phyloP scores from a whole-genome alignment of 2,329 filamentous ascomycete species.

The Sporothrix schenckii region DNA sequence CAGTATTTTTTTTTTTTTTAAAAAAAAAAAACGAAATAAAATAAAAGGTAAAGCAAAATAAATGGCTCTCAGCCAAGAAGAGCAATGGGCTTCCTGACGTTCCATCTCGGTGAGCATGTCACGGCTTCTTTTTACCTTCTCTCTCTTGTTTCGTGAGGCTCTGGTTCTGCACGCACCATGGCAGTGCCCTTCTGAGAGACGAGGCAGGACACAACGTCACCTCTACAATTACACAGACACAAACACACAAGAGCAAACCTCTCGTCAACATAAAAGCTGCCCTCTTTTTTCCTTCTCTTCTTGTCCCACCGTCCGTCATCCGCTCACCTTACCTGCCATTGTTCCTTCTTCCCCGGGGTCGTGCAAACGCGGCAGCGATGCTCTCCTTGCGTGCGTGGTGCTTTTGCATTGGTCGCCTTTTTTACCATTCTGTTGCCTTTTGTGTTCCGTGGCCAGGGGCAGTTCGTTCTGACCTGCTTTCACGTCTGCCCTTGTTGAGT shows the following conservation, averaged over 20 bases:
- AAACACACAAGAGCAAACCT: not conserved
- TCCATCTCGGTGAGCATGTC: too few species aligned
- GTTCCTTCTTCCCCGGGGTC: not conserved
- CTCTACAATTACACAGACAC: conserved; percentile 23
- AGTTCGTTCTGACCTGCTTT: not conserved
- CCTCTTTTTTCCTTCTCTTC: not conserved
- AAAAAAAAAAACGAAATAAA: not conserved
- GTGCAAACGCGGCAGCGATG: conserved; percentile 6
- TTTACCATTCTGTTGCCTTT: not conserved
- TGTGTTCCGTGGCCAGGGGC: not conserved
- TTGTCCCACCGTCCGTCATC: not conserved
- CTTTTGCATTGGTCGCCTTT: conserved; percentile 18
- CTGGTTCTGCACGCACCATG: not conserved
- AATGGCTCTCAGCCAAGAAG: too few species aligned
- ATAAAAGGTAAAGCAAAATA: not conserved
- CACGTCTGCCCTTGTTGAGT: not conserved
- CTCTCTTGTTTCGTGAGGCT: not conserved
- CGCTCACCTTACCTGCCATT: not conserved
- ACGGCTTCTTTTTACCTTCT: too few species aligned
- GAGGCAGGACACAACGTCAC: conserved; percentile 19
- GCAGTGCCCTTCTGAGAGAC: not conserved
- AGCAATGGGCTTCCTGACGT: too few species aligned
- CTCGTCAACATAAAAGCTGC: too few species aligned
- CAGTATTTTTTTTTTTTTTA: not conserved
- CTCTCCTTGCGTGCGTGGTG: conserved; percentile 4